Evolutionary conservation across 2,329 filamentous ascomycete species (phyloP), one percentile per base, ranked within the genome.

Genomic region (Westerdykella ornata): DNA sequence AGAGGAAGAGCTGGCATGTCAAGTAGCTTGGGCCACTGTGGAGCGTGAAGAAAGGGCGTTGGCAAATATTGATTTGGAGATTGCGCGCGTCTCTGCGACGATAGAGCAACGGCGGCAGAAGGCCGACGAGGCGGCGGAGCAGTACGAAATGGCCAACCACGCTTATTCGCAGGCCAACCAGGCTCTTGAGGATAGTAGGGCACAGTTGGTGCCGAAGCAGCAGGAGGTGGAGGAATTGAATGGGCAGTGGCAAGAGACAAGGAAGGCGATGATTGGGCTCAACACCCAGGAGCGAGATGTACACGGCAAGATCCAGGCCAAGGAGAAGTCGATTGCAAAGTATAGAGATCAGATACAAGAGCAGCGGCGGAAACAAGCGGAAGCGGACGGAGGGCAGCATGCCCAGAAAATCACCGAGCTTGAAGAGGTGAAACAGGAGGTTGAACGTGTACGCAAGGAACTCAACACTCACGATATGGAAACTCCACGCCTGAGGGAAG

Each of bases 1-100:
- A 43, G 73, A 80, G 35, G 72, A 72, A 26, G 72, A 77, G 17
- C 71, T 85, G 34, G 69, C 73, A 33, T 73, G 76, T 14, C 84
- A 94, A 67, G 72, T 87, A 47, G 82, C 84, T n/a, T 98, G 92
- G 92, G 78, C 81, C 17, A 86, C 94, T 57, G 88, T 97, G 1
- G 77, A 81, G 37, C 81, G 87, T 42, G 76, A 85, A 62, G 90
- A 97, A 64, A 68, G 64, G 28, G 53, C 50, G 18, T 41, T 39
- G 30, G 14, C 29, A 8, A 11, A 26, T 9, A 8, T 26, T 26
- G 22, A 26, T 9, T 2, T 9, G 12, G 7, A 26, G 22, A 4
- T 26, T 9, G 8, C 8, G 22, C 22, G 3, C 22, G 12, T 26
- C 3, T 26, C 22, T 11, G 7, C 22, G 22, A 7, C 3, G 22